A percentile compares a stretch with the other conserved stretches of the same genome.
Evolutionary conservation across 345 rosid genomes (phyloP).

Genomic region (Laguncularia racemosa): DNA sequence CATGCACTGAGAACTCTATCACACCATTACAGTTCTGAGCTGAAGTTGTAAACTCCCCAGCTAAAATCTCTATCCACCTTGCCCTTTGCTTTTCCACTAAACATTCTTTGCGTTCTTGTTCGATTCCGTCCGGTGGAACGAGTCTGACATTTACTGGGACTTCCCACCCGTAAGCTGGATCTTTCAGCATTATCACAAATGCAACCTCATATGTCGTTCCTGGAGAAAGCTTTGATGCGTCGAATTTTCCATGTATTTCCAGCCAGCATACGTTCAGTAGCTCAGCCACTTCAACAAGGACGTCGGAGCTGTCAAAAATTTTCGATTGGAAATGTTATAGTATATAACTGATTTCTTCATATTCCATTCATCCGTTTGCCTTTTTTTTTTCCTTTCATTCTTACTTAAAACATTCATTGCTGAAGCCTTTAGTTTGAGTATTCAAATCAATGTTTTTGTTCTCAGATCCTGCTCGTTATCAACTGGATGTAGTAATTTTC

Average conservation of each 20-base stretch:
- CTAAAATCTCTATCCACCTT: slow-evolving; percentile 45
- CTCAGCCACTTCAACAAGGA: slow-evolving; percentile 32
- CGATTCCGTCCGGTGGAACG: slow-evolving; percentile 27
- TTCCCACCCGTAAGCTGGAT: slow-evolving; percentile 48
- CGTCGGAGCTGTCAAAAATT: slow-evolving; percentile 15
- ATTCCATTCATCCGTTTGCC: too few relatives aligned
- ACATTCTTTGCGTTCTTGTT: slow-evolving; percentile 27
- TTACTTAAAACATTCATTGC: too few relatives aligned
- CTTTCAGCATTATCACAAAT: slow-evolving; percentile 39
- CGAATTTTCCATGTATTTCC: slow-evolving; percentile 34
- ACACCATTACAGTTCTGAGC: slow-evolving; percentile 20
- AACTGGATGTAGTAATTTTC: too few relatives aligned
- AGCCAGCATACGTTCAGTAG: slow-evolving; percentile 57
- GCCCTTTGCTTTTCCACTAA: slow-evolving; percentile 22
- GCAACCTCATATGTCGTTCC: slow-evolving; percentile 34
- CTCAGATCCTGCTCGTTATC: too few relatives aligned
- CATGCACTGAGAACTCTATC: slow-evolving; percentile 46
- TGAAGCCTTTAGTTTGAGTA: too few relatives aligned
- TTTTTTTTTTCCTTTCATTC: too few relatives aligned
- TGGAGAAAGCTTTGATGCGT: slow-evolving; percentile 41
- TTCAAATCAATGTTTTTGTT: too few relatives aligned
- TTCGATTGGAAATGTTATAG: too few relatives aligned
- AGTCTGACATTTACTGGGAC: slow-evolving; percentile 40
- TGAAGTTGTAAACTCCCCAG: slow-evolving; percentile 34
- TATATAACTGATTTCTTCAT: too few relatives aligned